Conservation (phyloP, 1,284 basidiomycete genomes). For the Moesziomyces sp. region DNA sequence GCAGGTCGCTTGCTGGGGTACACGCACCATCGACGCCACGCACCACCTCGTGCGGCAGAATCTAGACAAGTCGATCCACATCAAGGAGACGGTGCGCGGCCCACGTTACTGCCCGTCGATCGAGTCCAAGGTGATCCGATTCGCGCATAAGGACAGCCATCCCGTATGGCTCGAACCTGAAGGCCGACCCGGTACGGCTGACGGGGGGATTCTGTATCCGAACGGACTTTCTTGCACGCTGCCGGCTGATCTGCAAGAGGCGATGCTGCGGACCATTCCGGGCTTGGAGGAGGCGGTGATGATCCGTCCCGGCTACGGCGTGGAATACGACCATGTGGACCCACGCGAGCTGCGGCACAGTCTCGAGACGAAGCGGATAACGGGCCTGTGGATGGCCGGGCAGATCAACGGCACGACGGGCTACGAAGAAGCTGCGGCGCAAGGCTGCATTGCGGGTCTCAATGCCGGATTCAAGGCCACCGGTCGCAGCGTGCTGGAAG, state of each 20-base stretch:
- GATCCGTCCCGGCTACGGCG: slow-evolving; percentile 85
- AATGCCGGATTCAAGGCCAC: slow-evolving; percentile 82
- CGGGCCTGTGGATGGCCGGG: slow-evolving; percentile 62
- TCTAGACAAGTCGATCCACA: slow-evolving; percentile 81
- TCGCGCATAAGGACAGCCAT: slow-evolving; percentile 77
- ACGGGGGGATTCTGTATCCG: slow-evolving; percentile 81
- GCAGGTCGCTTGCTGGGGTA: slow-evolving; percentile 80
- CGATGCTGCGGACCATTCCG: slow-evolving; percentile 82
- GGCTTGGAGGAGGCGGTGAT: slow-evolving; percentile 85
- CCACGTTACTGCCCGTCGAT: slow-evolving; percentile 91
- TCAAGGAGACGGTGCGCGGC: slow-evolving; percentile 87
- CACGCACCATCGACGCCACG: slow-evolving; percentile 78
- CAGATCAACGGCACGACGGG: slow-evolving; percentile 77
- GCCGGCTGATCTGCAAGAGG: slow-evolving; percentile 82
- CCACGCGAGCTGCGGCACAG: slow-evolving; percentile 80
- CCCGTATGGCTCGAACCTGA: slow-evolving; percentile 90
- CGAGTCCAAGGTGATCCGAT: slow-evolving; percentile 84
- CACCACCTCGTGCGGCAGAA: slow-evolving; percentile 76
- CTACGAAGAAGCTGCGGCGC: slow-evolving; percentile 90
- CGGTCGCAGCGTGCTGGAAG: slow-evolving; percentile 73
- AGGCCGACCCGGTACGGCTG: slow-evolving; percentile 81
- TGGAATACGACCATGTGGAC: slow-evolving; percentile 92
- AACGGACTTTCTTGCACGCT: slow-evolving; percentile 88
- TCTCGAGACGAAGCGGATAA: slow-evolving; percentile 84
- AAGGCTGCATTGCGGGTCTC: slow-evolving; percentile 83